phyloP scores from a whole-genome alignment of 2,329 filamentous ascomycete species.

The Curvularia lunata region DNA sequence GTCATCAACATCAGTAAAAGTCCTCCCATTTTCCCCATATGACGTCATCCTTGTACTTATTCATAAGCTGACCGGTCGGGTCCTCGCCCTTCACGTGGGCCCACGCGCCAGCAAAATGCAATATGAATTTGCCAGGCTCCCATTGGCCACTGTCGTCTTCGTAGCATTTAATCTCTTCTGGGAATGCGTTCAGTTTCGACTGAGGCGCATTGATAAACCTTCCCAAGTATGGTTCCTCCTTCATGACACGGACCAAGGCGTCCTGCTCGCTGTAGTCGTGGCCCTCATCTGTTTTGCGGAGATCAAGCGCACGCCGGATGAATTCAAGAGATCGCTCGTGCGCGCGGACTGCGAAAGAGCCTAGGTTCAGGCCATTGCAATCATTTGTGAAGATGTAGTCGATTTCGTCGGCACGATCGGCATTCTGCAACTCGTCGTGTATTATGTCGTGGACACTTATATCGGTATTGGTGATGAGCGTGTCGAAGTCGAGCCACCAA shows the following conservation, averaged over 20 bases:
- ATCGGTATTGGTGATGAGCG: conserved; percentile 50
- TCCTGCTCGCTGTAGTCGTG: conserved; percentile 48
- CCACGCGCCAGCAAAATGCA: conserved; percentile 54
- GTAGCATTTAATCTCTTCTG: conserved; percentile 49
- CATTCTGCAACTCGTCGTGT: conserved; percentile 40
- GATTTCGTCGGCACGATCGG: conserved; percentile 40
- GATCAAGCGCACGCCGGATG: conserved; percentile 38
- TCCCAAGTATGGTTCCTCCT: conserved; percentile 29
- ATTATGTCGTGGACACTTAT: conserved; percentile 48
- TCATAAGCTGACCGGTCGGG: conserved; percentile 49
- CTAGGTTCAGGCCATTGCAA: conserved; percentile 50
- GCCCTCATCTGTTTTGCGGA: conserved; percentile 33
- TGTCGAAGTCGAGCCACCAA: conserved; percentile 54
- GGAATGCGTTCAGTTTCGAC: conserved; percentile 50
- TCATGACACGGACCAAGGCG: conserved; percentile 44
- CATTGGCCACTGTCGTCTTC: conserved; percentile 40
- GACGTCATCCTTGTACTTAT: conserved; percentile 45
- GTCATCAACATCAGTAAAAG: conserved; percentile 26
- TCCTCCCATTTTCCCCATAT: conserved; percentile 45
- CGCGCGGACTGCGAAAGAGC: conserved; percentile 48
- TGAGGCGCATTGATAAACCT: conserved; percentile 45
- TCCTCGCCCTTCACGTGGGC: conserved; percentile 50
- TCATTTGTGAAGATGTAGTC: conserved; percentile 50
- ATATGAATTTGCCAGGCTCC: conserved; percentile 45
- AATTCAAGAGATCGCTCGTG: conserved; percentile 46